Base-by-base conservation (phyloP, 2,329 filamentous ascomycete genomes). In the Colletotrichum salicis region DNA sequence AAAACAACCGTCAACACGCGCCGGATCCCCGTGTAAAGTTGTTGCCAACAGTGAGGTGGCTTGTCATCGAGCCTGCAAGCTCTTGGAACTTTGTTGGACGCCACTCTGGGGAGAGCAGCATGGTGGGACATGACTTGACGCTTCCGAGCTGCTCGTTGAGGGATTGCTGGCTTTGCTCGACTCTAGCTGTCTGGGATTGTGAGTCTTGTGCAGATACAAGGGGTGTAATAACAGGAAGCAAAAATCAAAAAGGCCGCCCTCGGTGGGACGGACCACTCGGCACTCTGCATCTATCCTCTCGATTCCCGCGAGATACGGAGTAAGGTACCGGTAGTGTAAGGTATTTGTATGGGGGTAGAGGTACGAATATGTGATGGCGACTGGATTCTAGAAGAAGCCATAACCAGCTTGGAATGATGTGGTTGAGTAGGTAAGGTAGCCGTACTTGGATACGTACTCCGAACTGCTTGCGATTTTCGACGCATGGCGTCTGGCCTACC, bases 1-100 rank as follows among this genome's bases (percentile, higher is more conserved):
- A 62, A 41, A 67, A 19, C 41, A 48, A 64, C 27, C 65, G 37
- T 60, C 57, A 22, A 55, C 22, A 60, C 52, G 64, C 45, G 13
- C 27, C 22, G 27, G 54, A 45, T 35, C 33, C 33, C 15, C 41
- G 41, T 48, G 19, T n/a, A 22, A 48, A 48, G 19, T n/a, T 48
- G 41, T 22, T n/a, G 41, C 41, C n/a, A 19, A 19, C 8, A 48
- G 19, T 19, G 8, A 35, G 15, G 19, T 48, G 41, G 41, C 19
- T n/a, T 22, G 41, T 48, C 19, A 8, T 48, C 41, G 2, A 22
- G 41, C 15, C 19, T 19, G 41, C 41, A 19, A 24, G 55, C 55
- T 31, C n/a, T 22, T n/a, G 55, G 22, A 24, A 58, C n/a, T 29
- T 35, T 29, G 57, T 60, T 27, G 35, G 55, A 35, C 55, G 31